Evolutionary conservation across 495 filamentous ascomycete genomes (phyloP), one percentile per base, ranked within the genome.

Genomic region (Trichoderma gamsii): DNA sequence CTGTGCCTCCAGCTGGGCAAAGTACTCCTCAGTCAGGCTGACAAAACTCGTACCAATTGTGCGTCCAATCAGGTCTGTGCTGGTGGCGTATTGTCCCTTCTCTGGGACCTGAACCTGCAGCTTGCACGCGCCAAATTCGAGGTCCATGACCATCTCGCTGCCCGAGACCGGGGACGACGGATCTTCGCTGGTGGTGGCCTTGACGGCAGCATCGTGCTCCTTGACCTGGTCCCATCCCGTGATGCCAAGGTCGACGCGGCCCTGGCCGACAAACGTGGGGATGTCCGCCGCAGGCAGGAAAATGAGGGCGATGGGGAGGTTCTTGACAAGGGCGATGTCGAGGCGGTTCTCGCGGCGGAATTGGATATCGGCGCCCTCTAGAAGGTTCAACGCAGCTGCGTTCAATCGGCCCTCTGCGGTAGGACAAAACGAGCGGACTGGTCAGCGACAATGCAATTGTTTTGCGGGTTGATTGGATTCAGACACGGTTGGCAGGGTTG

Each of bases 281-380:
- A 99, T 99, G 77, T 98, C 95, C 67, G 91, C 93, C 43, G 92
- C 95, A 29, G 95, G 95, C 46, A 99, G 92, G 84, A 99, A 99
- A 78, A 99, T 87, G 70, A 99, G 91, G 15, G 94, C 96, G 69
- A 99, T 92, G 41, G 91, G 92, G 41, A 93, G 86, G 80, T 98
- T 98, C 82, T 95, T 91, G 75, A 97, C 93, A 25, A 98, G 87
- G 16, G 95, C 95, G 78, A 98, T 97, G 78, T 99, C 95, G 70
- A 97, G 89, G 64, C 95, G 91, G 76, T 87, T 90, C 81, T 96
- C 91, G 76, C 93, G 89, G 72, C 88, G 88, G 82, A 98, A 99
- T 80, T 99, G 92, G 73, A 99, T 95, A 78, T 98, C 95, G 71
- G 87, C 91, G 75, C 95, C 95, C 71, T 90, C 82, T 70, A 99